Percentiles rank a stretch among this genome's conserved stretches.
Evolutionary conservation across 2,329 filamentous ascomycete species (phyloP).

Genomic region (Sclerotinia spermophila): DNA sequence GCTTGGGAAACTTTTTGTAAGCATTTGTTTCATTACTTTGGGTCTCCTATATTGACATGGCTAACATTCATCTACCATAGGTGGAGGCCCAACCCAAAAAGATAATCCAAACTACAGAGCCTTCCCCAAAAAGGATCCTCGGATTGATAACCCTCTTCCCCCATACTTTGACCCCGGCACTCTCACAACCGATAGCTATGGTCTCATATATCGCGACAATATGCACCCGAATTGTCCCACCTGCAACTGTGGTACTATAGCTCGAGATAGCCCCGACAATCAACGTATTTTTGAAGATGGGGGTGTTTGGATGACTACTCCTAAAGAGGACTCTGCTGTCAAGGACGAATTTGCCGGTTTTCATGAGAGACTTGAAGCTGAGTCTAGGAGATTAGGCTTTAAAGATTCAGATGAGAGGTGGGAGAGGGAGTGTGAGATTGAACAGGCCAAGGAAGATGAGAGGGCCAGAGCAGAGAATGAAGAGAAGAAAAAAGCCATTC

Average conservation of each 20-base stretch:
- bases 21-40: not conserved
- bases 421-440: not conserved
- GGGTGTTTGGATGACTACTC: not conserved
- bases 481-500: too few relatives aligned
- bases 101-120: not conserved
- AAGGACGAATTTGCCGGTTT: not conserved
- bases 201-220: not conserved
- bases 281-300: not conserved
- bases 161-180: not conserved
- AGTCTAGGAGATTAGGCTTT: not conserved
- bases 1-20: not conserved
- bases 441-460: not conserved
- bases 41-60: rapidly evolving
- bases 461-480: not conserved
- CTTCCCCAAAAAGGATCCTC: not conserved
- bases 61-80: not conserved
- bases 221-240: not conserved
- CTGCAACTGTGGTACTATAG: not conserved
- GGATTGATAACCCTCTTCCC: not conserved
- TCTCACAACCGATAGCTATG: not conserved
- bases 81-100: not conserved
- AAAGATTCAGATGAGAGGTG: not conserved
- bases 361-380: not conserved
- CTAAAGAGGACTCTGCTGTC: not conserved
- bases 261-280: not conserved